Percentiles rank a stretch among this genome's conserved stretches.
Evolutionary conservation across 805 yeast species (phyloP).

Genomic region (Tetrapisispora fleetii): DNA sequence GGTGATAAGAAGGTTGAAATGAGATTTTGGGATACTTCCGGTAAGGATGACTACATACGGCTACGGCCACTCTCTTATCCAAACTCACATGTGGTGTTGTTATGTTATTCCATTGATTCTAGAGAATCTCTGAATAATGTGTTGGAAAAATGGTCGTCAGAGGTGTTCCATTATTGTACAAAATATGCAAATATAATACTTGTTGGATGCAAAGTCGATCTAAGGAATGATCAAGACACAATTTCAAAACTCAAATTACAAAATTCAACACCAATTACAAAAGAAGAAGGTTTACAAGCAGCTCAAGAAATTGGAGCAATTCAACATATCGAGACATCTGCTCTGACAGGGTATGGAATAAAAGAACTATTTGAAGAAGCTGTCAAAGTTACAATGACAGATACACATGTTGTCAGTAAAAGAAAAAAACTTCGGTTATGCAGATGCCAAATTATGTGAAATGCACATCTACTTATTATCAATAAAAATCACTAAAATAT

Average conservation of each 20-base stretch:
- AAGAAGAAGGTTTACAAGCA: conserved; percentile 75
- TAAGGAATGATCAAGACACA: conserved; percentile 72
- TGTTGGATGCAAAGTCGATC: conserved; percentile 85
- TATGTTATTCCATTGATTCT: conserved; percentile 81
- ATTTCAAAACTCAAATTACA: conserved; percentile 63
- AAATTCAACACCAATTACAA: conserved; percentile 71
- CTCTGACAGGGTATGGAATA: conserved; percentile 82
- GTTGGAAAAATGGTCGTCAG: conserved; percentile 91
- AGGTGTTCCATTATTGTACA: conserved; percentile 86
- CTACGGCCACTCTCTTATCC: conserved; percentile 86
- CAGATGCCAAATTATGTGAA: neutral
- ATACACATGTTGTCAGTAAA: neutral
- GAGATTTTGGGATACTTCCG: conserved; percentile 97
- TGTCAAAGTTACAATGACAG: conserved; percentile 64
- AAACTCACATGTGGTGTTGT: conserved; percentile 81
- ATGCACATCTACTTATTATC: neutral
- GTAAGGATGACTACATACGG: conserved; percentile 95
- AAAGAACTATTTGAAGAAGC: conserved; percentile 89
- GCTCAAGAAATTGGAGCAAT: conserved; percentile 84
- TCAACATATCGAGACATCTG: conserved; percentile 84
- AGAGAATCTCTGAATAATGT: conserved; percentile 91
- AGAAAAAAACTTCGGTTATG: neutral
- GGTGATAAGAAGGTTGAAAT: conserved; percentile 86
- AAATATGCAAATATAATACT: conserved; percentile 77
- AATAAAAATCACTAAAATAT: neutral